Percentiles rank a stretch among this genome's conserved stretches.
phyloP scores from a whole-genome alignment of 345 rosid species.

The Capsella bursapastoris region DNA sequence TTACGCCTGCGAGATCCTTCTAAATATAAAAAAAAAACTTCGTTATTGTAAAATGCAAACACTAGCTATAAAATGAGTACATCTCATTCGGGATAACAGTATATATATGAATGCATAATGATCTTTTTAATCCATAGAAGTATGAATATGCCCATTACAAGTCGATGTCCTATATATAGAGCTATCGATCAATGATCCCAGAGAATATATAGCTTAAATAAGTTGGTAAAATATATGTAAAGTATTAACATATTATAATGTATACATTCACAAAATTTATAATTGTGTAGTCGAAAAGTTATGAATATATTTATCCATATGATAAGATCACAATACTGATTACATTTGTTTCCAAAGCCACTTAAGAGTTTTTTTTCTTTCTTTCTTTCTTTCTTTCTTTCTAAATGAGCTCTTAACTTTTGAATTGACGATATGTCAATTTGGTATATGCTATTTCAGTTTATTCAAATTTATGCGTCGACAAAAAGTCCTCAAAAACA shows the following conservation, averaged over 20 bases:
- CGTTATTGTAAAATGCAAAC: too few relatives aligned
- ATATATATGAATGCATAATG: too few relatives aligned
- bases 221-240: neutral
- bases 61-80: neutral
- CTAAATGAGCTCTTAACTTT: neutral
- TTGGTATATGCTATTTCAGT: neutral
- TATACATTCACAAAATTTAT: neutral
- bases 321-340: neutral
- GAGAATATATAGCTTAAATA: neutral
- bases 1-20: too few relatives aligned
- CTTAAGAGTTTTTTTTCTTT: neutral
- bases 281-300: neutral
- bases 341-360: neutral
- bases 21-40: too few relatives aligned
- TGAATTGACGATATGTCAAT: neutral
- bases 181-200: neutral
- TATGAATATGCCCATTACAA: neutral
- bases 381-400: neutral
- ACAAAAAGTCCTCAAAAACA: neutral
- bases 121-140: neutral
- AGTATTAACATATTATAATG: neutral
- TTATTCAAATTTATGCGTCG: conserved; percentile 2
- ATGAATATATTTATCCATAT: neutral
- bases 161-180: neutral
- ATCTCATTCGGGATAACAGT: neutral